These are phyloP conservation scores for Ambrosiella cleistominuta DNA, from an alignment of 2,329 filamentous ascomycete genomes.

Conservation along the genomic window DNA sequence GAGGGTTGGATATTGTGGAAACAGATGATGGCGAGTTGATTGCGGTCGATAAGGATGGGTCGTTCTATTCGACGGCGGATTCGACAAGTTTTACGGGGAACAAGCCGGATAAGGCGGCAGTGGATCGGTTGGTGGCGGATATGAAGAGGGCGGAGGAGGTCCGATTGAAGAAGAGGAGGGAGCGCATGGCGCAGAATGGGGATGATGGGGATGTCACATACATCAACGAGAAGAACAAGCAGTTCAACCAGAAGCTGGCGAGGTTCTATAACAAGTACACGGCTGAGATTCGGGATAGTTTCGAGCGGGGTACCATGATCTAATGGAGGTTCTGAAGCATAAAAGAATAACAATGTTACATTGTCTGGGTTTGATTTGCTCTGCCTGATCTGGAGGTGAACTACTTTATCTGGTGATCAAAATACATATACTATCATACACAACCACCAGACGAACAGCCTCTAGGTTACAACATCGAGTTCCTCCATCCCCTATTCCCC, in stretches of 20 bases:
- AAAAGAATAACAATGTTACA: constrained; percentile 1
- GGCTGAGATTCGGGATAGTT: constrained; percentile 87
- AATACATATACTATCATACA: not conserved
- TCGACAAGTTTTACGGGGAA: constrained; percentile 67
- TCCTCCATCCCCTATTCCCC: constrained; percentile 71
- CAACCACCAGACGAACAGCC: not conserved
- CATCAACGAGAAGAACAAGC: constrained; percentile 99
- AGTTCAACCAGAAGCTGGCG: constrained; percentile 94
- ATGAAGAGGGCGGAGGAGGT: constrained; percentile 76
- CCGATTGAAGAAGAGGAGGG: constrained; percentile 68
- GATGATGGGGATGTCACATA: constrained; percentile 89
- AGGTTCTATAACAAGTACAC: constrained; percentile 99
- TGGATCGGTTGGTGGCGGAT: constrained; percentile 76
- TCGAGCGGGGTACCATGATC: constrained; percentile 93
- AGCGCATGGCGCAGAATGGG: constrained; percentile 58
- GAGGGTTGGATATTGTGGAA: constrained; percentile 83
- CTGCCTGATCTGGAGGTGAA: not conserved
- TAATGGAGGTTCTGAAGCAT: constrained; percentile 25
- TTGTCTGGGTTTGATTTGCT: constrained; percentile 9
- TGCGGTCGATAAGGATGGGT: constrained; percentile 78
- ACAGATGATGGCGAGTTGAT: constrained; percentile 90
- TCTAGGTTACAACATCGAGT: constrained; percentile 57
- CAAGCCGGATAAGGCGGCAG: constrained; percentile 68
- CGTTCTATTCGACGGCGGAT: constrained; percentile 79
- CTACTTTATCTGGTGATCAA: not conserved